Conservation (phyloP, 208 protist species). For the Balamuthia mandrillaris region DNA sequence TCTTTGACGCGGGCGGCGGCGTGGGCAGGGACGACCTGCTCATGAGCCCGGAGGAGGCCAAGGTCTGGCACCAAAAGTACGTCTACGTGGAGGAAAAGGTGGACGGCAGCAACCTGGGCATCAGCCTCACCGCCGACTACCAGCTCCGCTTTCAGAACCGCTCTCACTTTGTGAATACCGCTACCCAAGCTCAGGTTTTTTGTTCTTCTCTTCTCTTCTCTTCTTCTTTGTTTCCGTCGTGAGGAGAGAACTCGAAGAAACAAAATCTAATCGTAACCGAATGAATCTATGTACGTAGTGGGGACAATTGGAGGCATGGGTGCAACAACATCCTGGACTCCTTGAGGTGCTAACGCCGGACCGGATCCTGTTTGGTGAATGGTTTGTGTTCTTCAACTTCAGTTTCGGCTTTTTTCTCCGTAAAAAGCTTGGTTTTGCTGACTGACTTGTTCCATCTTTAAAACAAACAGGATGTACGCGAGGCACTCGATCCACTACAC, state of each 20-base stretch:
- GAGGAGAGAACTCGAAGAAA: not conserved
- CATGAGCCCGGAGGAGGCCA: not conserved
- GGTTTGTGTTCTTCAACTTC: no score
- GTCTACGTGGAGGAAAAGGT: conserved; percentile 25
- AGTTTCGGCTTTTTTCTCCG: not conserved
- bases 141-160: conserved; percentile 30
- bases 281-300: no score
- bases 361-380: conserved; percentile 27
- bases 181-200: conserved; percentile 17
- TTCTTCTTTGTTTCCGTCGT: not conserved
- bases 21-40: conserved; percentile 2
- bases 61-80: not conserved
- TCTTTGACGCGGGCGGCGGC: conserved; percentile 2
- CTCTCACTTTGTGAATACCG: conserved; percentile 17
- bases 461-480: conserved; percentile 29
- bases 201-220: not conserved
- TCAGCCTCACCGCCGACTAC: not conserved
- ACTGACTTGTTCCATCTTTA: not conserved
- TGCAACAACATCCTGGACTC: not conserved
- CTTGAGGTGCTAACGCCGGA: not conserved
- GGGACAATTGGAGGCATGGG: conserved; percentile 13
- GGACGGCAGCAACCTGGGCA: conserved; percentile 31
- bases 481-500: conserved; percentile 11
- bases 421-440: not conserved
- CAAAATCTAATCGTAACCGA: no score